Conservation (phyloP, 1,284 basidiomycete species). For the Fomitopsis palustris region DNA sequence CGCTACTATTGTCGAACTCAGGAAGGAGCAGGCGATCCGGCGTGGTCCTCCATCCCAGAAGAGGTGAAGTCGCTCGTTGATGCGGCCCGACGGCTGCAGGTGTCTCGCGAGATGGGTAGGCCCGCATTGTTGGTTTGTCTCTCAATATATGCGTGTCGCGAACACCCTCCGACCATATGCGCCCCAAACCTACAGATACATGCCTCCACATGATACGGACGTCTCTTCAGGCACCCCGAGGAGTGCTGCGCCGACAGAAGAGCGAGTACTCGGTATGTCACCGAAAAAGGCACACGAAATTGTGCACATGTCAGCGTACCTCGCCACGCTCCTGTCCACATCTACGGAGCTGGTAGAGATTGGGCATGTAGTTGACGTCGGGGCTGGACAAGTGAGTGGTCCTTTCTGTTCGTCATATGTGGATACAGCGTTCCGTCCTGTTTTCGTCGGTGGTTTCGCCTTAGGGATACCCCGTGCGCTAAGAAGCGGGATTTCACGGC, state of each 20-base stretch:
- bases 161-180: not conserved
- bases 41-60: constrained; percentile 6
- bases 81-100: constrained; percentile 16
- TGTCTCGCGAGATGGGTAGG: constrained; percentile 11
- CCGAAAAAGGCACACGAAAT: constrained; percentile 57
- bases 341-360: constrained; percentile 14
- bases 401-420: constrained; percentile 1
- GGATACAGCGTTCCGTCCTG: too few relatives aligned
- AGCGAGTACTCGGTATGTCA: constrained; percentile 38
- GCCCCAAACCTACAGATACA: not conserved
- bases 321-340: constrained; percentile 26
- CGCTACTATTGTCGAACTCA: constrained; percentile 18
- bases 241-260: not conserved
- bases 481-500: not conserved
- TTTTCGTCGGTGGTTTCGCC: too few relatives aligned
- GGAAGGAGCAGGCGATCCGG: not conserved
- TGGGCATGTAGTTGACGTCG: constrained; percentile 45
- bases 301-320: constrained; percentile 39
- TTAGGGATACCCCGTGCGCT: not conserved
- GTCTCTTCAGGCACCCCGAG: not conserved
- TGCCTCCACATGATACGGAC: not conserved
- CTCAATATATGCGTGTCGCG: not conserved
- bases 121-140: not conserved
- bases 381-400: constrained; percentile 48
- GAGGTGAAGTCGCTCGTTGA: constrained; percentile 10